phyloP scores from a whole-genome alignment of 352 stramenopile species.

The Pythium folliculosum region DNA sequence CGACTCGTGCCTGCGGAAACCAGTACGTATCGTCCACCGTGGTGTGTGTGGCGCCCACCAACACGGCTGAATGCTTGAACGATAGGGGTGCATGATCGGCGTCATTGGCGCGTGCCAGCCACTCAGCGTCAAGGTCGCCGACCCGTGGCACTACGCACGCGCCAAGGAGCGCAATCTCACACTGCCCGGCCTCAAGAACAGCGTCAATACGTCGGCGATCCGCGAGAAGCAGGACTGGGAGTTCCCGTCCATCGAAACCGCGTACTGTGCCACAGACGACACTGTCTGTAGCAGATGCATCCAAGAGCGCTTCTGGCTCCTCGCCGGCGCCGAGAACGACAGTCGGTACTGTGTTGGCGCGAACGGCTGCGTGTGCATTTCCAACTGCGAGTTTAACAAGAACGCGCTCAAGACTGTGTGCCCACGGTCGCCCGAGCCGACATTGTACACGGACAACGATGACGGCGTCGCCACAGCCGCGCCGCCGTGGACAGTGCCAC shows the following conservation, averaged over 20 bases:
- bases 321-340: not conserved
- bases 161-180: not conserved
- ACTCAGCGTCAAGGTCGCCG: not conserved
- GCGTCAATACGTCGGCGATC: not conserved
- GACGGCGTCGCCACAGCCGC: not conserved
- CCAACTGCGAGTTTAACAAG: constrained; percentile 14
- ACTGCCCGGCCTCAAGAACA: not conserved
- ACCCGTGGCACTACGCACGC: not conserved
- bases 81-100: constrained; percentile 16
- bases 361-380: constrained; percentile 21
- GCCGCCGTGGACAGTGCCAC: not conserved
- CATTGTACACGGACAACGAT: not conserved
- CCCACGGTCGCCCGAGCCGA: not conserved
- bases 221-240: constrained; percentile 5
- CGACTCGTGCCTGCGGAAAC: constrained; percentile 7
- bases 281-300: constrained; percentile 17
- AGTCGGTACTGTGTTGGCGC: constrained; percentile 25
- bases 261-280: constrained; percentile 14
- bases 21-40: constrained; percentile 6
- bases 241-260: constrained; percentile 4
- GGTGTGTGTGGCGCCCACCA: no score
- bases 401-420: not conserved
- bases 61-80: no score
- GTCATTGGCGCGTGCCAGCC: not conserved
- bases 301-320: constrained; percentile 8